Percentiles rank a stretch among this genome's conserved stretches.
Conservation (phyloP, 768 basidiomycete species). For the Pleurotus pulmonarius region DNA sequence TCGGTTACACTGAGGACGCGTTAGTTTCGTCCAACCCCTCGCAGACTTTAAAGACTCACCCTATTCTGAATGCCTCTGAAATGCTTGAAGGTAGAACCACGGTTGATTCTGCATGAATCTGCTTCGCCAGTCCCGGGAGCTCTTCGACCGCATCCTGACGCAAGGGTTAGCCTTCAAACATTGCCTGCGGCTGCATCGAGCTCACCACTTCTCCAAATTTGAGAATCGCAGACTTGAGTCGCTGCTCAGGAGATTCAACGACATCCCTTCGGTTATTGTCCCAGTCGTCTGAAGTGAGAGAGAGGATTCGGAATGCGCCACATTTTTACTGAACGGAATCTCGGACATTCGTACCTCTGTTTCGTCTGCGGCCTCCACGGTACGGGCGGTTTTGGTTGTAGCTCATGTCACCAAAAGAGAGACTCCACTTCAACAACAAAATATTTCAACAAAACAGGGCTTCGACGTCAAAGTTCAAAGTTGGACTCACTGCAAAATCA, state of each 20-base stretch:
- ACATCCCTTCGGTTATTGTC: constrained; percentile 63
- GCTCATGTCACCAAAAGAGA: constrained; percentile 40
- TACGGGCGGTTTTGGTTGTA: constrained; percentile 41
- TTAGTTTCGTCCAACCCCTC: background rate
- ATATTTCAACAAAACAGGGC: background rate
- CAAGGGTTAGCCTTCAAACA: constrained; percentile 7
- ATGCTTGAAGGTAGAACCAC: constrained; percentile 53
- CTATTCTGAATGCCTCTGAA: constrained; percentile 73
- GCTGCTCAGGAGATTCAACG: constrained; percentile 71
- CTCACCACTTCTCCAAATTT: constrained; percentile 82
- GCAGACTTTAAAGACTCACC: constrained; percentile 38
- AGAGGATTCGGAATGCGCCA: constrained; percentile 14
- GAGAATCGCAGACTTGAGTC: constrained; percentile 61
- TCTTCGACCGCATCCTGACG: constrained; percentile 68
- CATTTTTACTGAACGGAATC: constrained; percentile 1
- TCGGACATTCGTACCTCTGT: constrained; percentile 47
- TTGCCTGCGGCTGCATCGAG: constrained; percentile 7
- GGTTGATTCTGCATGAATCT: constrained; percentile 57
- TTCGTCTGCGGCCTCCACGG: constrained; percentile 45
- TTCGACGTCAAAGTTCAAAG: constrained; percentile 13
- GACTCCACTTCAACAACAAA: background rate
- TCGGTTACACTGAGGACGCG: constrained; percentile 66
- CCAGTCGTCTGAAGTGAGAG: constrained; percentile 51
- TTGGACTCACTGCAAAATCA: background rate
- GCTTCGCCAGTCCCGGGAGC: constrained; percentile 59